These are phyloP conservation scores for Purshia tridentata DNA, from an alignment of 306 rosid species.

Conservation along the genomic window DNA sequence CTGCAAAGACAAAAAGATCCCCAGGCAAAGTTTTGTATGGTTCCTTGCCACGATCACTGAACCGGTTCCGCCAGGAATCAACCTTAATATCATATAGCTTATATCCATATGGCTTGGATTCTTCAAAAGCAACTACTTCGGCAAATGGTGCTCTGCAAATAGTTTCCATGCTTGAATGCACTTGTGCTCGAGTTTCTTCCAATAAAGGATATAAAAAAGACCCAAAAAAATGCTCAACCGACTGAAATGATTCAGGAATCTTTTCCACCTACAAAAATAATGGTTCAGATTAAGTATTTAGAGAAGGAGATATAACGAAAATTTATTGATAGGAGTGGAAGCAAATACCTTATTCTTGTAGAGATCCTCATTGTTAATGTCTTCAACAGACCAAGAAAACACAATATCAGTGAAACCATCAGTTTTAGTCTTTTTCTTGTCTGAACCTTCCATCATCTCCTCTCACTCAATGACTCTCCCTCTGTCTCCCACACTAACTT, in stretches of 20 bases:
- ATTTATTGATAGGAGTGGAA: too few relatives aligned
- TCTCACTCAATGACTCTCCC: neutral
- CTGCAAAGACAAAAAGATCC: conserved; percentile 56
- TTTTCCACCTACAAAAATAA: conserved; percentile 38
- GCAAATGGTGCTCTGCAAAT: conserved; percentile 51
- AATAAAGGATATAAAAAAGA: conserved; percentile 53
- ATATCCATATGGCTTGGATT: conserved; percentile 13
- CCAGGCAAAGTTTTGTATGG: conserved; percentile 61
- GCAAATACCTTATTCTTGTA: conserved; percentile 40
- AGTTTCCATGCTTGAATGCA: conserved; percentile 54
- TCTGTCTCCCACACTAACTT: neutral
- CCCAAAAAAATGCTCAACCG: conserved; percentile 41
- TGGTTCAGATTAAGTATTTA: neutral
- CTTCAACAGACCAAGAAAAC: conserved; percentile 61
- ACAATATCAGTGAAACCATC: conserved; percentile 31
- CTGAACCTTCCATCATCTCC: conserved; percentile 40
- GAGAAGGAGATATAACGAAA: neutral
- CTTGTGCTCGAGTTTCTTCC: conserved; percentile 64
- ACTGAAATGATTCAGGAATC: conserved; percentile 47
- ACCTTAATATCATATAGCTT: conserved; percentile 39
- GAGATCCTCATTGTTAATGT: conserved; percentile 44
- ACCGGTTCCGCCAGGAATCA: conserved; percentile 52
- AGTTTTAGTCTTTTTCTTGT: neutral
- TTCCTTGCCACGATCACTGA: conserved; percentile 46
- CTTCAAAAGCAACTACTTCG: conserved; percentile 36